These are phyloP conservation scores for Diaporthe sp. DNA, from an alignment of 2,329 filamentous ascomycete genomes.

Conservation along the genomic window DNA sequence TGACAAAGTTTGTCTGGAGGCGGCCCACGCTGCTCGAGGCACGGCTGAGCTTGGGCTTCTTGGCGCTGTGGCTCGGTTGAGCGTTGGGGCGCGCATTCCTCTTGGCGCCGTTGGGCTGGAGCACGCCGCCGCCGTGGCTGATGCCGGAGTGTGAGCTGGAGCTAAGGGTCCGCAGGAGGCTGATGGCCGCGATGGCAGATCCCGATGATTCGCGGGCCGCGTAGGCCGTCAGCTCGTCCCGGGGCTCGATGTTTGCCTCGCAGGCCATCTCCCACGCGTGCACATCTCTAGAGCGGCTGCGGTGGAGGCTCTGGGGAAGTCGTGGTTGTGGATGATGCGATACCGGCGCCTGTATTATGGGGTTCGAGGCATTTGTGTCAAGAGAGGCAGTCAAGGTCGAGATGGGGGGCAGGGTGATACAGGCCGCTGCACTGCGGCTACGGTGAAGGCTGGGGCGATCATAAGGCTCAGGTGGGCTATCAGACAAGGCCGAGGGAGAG, in stretches of 20 bases:
- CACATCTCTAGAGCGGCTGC: conserved; percentile 87
- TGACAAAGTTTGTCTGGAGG: conserved; percentile 61
- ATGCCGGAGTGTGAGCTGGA: conserved; percentile 60
- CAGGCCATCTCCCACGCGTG: conserved; percentile 94
- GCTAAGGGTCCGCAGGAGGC: conserved; percentile 80
- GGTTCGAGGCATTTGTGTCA: conserved; percentile 39
- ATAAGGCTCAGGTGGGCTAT: conserved; percentile 58
- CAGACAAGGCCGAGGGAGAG: conserved; percentile 47
- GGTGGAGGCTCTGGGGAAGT: conserved; percentile 69
- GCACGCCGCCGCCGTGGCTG: conserved; percentile 46
- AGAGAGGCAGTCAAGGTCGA: conserved; percentile 63
- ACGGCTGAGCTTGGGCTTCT: conserved; percentile 74
- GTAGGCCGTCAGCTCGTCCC: conserved; percentile 81
- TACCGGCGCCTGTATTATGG: conserved; percentile 42
- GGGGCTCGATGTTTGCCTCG: conserved; percentile 80
- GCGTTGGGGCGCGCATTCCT: conserved; percentile 66
- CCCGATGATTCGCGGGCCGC: conserved; percentile 84
- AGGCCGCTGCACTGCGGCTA: conserved; percentile 77
- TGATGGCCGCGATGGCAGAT: conserved; percentile 85
- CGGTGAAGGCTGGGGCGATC: conserved; percentile 72
- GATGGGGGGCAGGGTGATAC: conserved; percentile 70
- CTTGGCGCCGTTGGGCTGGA: conserved; percentile 73
- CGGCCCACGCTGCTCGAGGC: conserved; percentile 73
- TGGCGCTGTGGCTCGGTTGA: conserved; percentile 57
- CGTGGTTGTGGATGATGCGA: conserved; percentile 49